Evolutionary conservation across 2,329 filamentous ascomycete genomes (phyloP), one percentile per base, ranked within the genome.

Genomic region (Aureobasidium namibiae): DNA sequence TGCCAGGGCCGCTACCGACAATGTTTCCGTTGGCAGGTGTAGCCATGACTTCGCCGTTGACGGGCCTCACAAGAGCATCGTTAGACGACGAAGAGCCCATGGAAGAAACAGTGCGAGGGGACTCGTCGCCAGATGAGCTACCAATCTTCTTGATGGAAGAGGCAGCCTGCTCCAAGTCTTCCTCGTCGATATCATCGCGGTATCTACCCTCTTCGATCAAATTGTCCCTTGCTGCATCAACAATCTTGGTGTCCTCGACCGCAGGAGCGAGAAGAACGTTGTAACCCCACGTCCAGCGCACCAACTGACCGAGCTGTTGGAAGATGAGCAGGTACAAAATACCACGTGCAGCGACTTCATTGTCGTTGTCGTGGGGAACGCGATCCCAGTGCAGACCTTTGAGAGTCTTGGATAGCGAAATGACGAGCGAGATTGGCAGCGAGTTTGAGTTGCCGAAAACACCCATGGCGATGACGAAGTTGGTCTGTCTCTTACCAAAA

Each of bases 361-460:
- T 89, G 68, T 97, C 92, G 68, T 95, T 97, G 67, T 99, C 94
- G 57, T 90, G 88, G 0, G 90, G 89, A 52, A 97, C 84, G 65
- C 84, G 87, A 74, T 92, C 87, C 94, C 94, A 99, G 72, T 97
- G 92, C 33, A 99, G 80, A 6, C 94, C 94, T 67, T 87, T 85
- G 60, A 99, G 80, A 0, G 94, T 99, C 70, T 96, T 89, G 14
- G 92, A 95, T 11, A 99, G 81, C 9, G 92, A 96, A 60, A 97
- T 82, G 63, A 99, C 91, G 59, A 99, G 84, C 0, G 94, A 99
- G 62, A 99, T 97, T 0, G 94, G 94, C 21, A 99, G 82, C 18
- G 94, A 97, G 75, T 99, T 99, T 34, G 92, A 97, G 73, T 99
- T 99, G 67, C 92, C 94, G 45, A 99, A 99, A 50, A 97, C 85